phyloP scores from a whole-genome alignment of 2,329 filamentous ascomycete species.

The Aspergillus transmontanensis region DNA sequence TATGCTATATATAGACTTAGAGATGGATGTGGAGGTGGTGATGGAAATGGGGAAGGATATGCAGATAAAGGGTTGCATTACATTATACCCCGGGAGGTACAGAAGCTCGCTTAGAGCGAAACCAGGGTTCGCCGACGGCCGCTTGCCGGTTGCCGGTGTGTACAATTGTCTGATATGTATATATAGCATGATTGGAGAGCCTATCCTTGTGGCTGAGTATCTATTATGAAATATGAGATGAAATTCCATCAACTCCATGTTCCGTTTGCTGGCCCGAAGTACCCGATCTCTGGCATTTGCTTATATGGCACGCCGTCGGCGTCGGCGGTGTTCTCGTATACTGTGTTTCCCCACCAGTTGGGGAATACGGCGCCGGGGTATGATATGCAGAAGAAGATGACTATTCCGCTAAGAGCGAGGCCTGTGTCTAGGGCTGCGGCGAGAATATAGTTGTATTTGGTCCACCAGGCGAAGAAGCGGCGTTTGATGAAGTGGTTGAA shows the following conservation, averaged over 20 bases:
- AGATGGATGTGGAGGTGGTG: not conserved
- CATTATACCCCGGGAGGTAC: not conserved
- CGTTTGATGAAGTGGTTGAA: constrained; percentile 76
- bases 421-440: constrained; percentile 44
- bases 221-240: not conserved
- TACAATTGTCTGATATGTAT: not conserved
- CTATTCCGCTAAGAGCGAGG: constrained; percentile 34
- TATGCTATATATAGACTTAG: not conserved
- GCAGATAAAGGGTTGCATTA: not conserved
- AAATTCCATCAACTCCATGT: constrained; percentile 26
- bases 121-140: not conserved
- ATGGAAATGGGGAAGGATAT: not conserved
- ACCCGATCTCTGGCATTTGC: constrained; percentile 29
- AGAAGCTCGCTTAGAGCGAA: not conserved
- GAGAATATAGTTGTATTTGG: constrained; percentile 49
- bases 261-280: constrained; percentile 35
- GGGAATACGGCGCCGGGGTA: constrained; percentile 35
- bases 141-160: not conserved
- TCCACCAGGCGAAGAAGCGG: constrained; percentile 45
- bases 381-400: constrained; percentile 40
- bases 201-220: not conserved
- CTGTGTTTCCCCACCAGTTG: constrained; percentile 38
- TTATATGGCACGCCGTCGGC: constrained; percentile 31
- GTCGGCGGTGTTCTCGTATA: constrained; percentile 36
- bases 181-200: not conserved